Base-by-base conservation (phyloP, 2,329 filamentous ascomycete genomes). In the Teratosphaeria pseudoeucalypti region DNA sequence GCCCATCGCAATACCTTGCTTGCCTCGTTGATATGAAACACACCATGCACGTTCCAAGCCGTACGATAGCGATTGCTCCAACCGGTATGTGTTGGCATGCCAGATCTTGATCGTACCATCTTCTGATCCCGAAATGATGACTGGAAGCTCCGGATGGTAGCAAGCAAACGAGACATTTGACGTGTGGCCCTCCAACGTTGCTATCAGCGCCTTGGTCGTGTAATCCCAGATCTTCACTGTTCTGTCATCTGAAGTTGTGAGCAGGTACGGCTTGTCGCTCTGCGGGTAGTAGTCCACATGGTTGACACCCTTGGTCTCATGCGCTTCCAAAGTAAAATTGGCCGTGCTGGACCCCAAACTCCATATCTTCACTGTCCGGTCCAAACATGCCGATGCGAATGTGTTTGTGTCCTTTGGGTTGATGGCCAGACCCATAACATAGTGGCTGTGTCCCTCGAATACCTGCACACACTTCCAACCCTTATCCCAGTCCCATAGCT, bases 191-290 rank as follows among this genome's bases (percentile, higher is more conserved):
- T 99, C 94, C 55, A 99, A 82, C 2, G 92, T 97, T 34, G 94
- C 94, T 72, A 97, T 96, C 65, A 97, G 81, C 12, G 91, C 94
- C 78, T 99, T 99, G 55, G 92, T 97, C 12, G 92, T 97, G 79
- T 99, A 97, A 73, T 99, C 94, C 92, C 94, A 99, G 58, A 99
- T 85, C 81, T 97, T 97, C 68, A 97, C 90, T 0, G 92, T 97
- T 69, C 90, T 86, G 75, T 97, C 94, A 73, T 99, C 94, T 7
- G 91, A 96, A 14, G 92, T 96, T 27, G 94, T 99, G 64, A 99
- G 86, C 54, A 99, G 86, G 72, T 99, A 97, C 43, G 84, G 84
- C 71, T 87, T 87, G 73, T 87, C 84, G 29, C 81, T 82, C 63
- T 85, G 82, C 5, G 84, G 84, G 68, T 86, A 87, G 72, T 86